Evolutionary conservation across 805 yeast genomes (phyloP), one percentile per base, ranked within the genome.

Genomic region (Yarrowia divulgata): DNA sequence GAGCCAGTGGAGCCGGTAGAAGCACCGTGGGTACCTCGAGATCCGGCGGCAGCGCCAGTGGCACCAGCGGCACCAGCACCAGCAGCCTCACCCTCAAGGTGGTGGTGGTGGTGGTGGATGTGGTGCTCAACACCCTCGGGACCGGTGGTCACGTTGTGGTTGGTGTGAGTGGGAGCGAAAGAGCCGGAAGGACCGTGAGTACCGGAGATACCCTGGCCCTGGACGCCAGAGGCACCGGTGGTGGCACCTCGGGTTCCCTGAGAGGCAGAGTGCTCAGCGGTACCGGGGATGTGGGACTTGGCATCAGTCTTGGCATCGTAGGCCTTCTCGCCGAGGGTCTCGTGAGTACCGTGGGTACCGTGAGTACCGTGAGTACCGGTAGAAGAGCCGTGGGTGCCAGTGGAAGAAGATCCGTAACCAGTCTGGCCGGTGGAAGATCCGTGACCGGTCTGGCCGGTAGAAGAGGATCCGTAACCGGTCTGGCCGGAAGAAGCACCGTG

Each of bases 81-180:
- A 23, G 69, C 57, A 13, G 14, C 55, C 32, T 10, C 54, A 14
- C 50, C 70, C 46, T 45, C 40, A 12, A 40, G 29, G 34, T 57
- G 63, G 50, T 63, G 55, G 49, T 40, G 57, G 69, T 68, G 69
- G 48, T 67, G 52, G 43, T 57, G 57, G 32, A 46, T 35, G 40
- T 49, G 50, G 45, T 52, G 52, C 50, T 42, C 48, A 13, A 39
- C 49, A 32, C 50, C 63, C 18, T 45, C 54, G 46, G 69, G 52
- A 19, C 49, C 69, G 23, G 34, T 29, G 39, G 48, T 50, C 39
- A 40, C 43, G 39, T 48, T 68, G 45, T 48, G 62, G 43, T 49
- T 37, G 19, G 63, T 43, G 52, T 45, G 40, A 13, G 60, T 34
- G 19, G 68, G 60, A 14, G 70, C 50, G 35, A 16, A 57, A 18